A percentile compares a stretch with the other conserved stretches of the same genome.
Evolutionary conservation across 805 yeast species (phyloP).

Genomic region (Candida glaebosa): DNA sequence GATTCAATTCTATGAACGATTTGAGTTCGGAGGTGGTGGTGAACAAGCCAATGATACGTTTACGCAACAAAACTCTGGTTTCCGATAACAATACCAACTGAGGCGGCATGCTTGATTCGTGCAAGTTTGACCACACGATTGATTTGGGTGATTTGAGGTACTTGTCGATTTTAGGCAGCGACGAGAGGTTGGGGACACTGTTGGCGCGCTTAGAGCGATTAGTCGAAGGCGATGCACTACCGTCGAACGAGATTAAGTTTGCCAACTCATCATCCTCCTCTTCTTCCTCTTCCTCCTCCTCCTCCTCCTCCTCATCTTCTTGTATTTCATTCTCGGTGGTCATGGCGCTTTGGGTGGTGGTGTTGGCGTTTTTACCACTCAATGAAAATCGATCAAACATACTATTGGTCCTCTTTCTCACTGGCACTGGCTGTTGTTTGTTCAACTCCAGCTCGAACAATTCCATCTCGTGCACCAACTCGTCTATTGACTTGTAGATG

Average conservation of each 20-base stretch:
- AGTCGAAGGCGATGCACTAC: conserved; percentile 1
- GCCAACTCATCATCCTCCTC: conserved; percentile 23
- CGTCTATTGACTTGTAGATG: conserved; percentile 50
- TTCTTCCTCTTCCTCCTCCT: conserved; percentile 16
- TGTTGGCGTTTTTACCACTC: conserved; percentile 5
- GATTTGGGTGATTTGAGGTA: conserved; percentile 36
- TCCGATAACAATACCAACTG: conserved; percentile 42
- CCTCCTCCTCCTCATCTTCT: conserved; percentile 31
- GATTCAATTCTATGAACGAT: conserved; percentile 49
- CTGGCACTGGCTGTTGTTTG: conserved; percentile 1
- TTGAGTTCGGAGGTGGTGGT: conserved; percentile 47
- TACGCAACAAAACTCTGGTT: conserved; percentile 45
- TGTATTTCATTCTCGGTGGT: conserved; percentile 12
- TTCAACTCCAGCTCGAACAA: conserved; percentile 49
- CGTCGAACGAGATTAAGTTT: conserved; percentile 14
- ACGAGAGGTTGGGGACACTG: conserved; percentile 11
- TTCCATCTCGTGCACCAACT: conserved; percentile 57
- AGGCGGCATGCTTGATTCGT: conserved; percentile 26
- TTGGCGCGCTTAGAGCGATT: conserved; percentile 3
- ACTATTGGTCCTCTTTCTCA: background rate
- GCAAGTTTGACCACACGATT: conserved; percentile 28
- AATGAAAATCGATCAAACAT: background rate
- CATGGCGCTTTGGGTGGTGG: conserved; percentile 24
- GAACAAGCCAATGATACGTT: conserved; percentile 41
- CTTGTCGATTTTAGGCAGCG: conserved; percentile 22